A percentile compares a stretch with the other conserved stretches of the same genome.
Conservation (phyloP, 768 basidiomycete genomes). For the Russula compacta region DNA sequence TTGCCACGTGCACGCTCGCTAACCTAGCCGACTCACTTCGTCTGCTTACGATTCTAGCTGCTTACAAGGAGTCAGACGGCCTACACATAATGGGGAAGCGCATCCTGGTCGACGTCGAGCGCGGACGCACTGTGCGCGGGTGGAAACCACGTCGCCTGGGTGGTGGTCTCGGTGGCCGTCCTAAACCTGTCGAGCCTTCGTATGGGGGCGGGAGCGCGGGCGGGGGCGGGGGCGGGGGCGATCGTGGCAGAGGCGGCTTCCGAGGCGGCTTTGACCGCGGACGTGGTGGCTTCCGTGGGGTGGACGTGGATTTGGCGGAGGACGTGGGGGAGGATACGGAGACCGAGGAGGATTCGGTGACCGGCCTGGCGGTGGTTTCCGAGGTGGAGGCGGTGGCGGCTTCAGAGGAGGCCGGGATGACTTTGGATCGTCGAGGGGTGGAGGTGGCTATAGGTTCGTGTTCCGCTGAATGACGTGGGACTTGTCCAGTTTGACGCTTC, state of each 20-base stretch:
- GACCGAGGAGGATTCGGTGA: slow-evolving; percentile 26
- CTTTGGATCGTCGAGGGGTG: slow-evolving; percentile 21
- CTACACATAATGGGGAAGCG: slow-evolving; percentile 93
- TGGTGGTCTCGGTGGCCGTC: slow-evolving; percentile 98
- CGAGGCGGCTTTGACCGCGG: slow-evolving; percentile 29
- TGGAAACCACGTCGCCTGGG: slow-evolving; percentile 97
- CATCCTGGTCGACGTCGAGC: slow-evolving; percentile 96
- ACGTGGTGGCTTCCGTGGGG: slow-evolving; percentile 24
- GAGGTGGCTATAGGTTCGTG: slow-evolving; percentile 25
- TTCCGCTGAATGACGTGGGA: not conserved
- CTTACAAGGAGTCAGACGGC: slow-evolving; percentile 98
- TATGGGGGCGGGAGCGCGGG: slow-evolving; percentile 24
- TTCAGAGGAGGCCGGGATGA: slow-evolving; percentile 25
- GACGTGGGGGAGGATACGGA: slow-evolving; percentile 25
- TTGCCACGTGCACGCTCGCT: slow-evolving; percentile 15
- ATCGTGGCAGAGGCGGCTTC: slow-evolving; percentile 30
- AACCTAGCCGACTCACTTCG: slow-evolving; percentile 22
- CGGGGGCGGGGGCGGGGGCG: slow-evolving; percentile 32
- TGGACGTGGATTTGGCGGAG: slow-evolving; percentile 27
- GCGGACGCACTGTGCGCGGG: slow-evolving; percentile 93
- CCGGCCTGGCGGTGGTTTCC: slow-evolving; percentile 21
- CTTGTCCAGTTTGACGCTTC: not conserved
- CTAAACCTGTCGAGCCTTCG: slow-evolving; percentile 56
- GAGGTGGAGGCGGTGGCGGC: slow-evolving; percentile 24
- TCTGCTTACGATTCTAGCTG: slow-evolving; percentile 40